Evolutionary conservation across 2,329 filamentous ascomycete species (phyloP).

Genomic region (Nothopassalora personata): DNA sequence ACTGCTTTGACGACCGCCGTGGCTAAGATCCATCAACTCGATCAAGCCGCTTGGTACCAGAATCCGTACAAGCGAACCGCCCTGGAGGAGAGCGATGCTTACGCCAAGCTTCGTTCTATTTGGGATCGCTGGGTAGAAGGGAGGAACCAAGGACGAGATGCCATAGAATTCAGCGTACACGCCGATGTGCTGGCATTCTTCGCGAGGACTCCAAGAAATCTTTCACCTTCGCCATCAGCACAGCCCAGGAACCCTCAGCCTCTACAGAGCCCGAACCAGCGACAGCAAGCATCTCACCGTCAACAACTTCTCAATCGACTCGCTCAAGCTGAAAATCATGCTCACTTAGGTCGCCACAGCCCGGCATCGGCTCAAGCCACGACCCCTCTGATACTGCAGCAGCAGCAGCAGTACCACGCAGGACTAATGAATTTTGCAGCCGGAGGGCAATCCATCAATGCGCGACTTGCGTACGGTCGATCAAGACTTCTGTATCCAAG

Average conservation of each 20-base stretch:
- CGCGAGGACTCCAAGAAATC: not conserved
- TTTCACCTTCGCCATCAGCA: not conserved
- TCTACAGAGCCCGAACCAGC: not conserved
- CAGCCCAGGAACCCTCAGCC: constrained; percentile 7
- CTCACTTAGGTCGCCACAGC: not conserved
- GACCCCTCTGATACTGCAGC: not conserved
- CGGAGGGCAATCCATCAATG: not conserved
- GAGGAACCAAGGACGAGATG: not conserved
- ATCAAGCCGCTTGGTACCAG: constrained; percentile 16
- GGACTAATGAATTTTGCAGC: not conserved
- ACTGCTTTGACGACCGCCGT: constrained; percentile 11
- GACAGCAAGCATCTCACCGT: not conserved
- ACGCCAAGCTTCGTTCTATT: constrained; percentile 7
- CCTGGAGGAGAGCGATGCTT: constrained; percentile 13
- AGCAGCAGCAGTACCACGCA: constrained; percentile 1
- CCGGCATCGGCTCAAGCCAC: not conserved
- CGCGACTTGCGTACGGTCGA: not conserved
- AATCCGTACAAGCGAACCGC: constrained; percentile 11
- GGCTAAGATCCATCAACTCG: constrained; percentile 19
- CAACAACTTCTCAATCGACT: not conserved
- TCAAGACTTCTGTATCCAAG: constrained; percentile 16
- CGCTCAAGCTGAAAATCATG: not conserved
- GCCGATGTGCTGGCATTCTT: constrained; percentile 9
- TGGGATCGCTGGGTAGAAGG: constrained; percentile 9
- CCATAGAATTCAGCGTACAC: constrained; percentile 1